Evolutionary conservation across 2,329 filamentous ascomycete genomes (phyloP), one percentile per base, ranked within the genome.

Genomic region (Aureobasidium melanogenum): DNA sequence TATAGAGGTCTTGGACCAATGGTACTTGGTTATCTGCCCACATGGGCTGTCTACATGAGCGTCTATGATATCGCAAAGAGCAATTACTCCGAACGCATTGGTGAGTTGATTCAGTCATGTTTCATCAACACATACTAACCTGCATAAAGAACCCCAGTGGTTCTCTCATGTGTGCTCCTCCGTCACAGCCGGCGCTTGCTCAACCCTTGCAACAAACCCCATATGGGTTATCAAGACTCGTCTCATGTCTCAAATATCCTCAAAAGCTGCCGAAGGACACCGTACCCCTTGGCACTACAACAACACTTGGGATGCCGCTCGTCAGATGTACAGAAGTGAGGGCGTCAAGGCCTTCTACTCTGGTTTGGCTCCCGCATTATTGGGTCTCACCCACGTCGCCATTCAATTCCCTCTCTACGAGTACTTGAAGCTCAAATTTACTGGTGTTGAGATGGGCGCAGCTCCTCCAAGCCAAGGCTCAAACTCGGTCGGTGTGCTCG

Each of bases 191-290:
- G 94, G 94, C 58, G 91, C 86, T 64, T 96, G 89, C 77, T 97
- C 92, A 67, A 99, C 94, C 4, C 82, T 97, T 65, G 88, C 88
- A 64, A 99, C 94, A 26, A 99, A 97, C 74, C 94, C 94, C 0
- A 99, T 99, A 64, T 99, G 94, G 94, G 94, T 99, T 39, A 96
- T 99, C 78, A 99, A 99, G 77, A 99, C 94, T 52, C 84, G 94
- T 67, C 83, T 99, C 68, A 97, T 97, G 94, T 96, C 94, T 39
- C 94, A 97, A 77, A 88, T 86, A 24, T 86, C 83, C 66, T 74
- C 79, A 39, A 80, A 77, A 64, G 78, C 82, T 65, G 80, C 75
- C 34, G 79, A 76, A 69, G 75, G 76, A 61, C 76, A 84, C 56
- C 82, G 85, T 60, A 82, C 85, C n/a, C 87, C 87, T 32, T 97